phyloP scores from a whole-genome alignment of 352 stramenopile genomes.

The Phytophthora ramorum region DNA sequence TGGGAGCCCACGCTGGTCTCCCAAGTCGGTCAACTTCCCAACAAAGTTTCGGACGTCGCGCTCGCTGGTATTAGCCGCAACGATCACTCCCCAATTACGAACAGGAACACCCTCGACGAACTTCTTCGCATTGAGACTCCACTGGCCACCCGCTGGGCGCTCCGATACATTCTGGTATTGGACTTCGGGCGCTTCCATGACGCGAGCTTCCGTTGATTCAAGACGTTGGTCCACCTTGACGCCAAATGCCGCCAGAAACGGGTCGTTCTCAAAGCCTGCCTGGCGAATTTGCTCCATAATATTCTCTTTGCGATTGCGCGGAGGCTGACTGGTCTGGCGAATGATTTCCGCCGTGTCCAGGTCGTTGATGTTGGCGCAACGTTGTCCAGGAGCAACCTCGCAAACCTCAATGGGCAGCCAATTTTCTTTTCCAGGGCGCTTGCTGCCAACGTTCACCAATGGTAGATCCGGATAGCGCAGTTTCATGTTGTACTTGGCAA shows the following conservation, averaged over 20 bases:
- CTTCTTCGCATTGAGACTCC: slow-evolving; percentile 76
- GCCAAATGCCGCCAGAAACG: slow-evolving; percentile 64
- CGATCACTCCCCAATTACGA: slow-evolving; percentile 59
- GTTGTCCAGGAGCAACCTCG: slow-evolving; percentile 67
- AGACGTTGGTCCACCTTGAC: slow-evolving; percentile 58
- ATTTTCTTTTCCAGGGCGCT: slow-evolving; percentile 39
- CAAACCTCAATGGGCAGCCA: slow-evolving; percentile 87
- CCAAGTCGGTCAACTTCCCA: slow-evolving; percentile 33
- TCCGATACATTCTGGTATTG: slow-evolving; percentile 69
- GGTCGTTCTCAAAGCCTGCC: slow-evolving; percentile 76
- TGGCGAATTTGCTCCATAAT: slow-evolving; percentile 68
- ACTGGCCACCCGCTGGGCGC: slow-evolving; percentile 61
- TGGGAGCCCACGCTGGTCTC: slow-evolving; percentile 42
- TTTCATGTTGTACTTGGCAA: slow-evolving; percentile 50
- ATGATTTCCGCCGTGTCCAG: slow-evolving; percentile 87
- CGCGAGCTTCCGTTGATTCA: slow-evolving; percentile 46
- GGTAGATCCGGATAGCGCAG: slow-evolving; percentile 73
- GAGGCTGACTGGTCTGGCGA: slow-evolving; percentile 56
- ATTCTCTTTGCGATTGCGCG: slow-evolving; percentile 47
- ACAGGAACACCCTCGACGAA: slow-evolving; percentile 58
- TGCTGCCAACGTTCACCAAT: slow-evolving; percentile 71
- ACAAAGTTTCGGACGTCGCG: slow-evolving; percentile 47
- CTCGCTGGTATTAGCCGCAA: slow-evolving; percentile 41
- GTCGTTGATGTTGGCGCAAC: slow-evolving; percentile 78
- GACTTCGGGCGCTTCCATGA: slow-evolving; percentile 65